A percentile compares a stretch with the other conserved stretches of the same genome.
Evolutionary conservation across 257 asterid genomes (phyloP).

Genomic region (Solanum chiquidenum): DNA sequence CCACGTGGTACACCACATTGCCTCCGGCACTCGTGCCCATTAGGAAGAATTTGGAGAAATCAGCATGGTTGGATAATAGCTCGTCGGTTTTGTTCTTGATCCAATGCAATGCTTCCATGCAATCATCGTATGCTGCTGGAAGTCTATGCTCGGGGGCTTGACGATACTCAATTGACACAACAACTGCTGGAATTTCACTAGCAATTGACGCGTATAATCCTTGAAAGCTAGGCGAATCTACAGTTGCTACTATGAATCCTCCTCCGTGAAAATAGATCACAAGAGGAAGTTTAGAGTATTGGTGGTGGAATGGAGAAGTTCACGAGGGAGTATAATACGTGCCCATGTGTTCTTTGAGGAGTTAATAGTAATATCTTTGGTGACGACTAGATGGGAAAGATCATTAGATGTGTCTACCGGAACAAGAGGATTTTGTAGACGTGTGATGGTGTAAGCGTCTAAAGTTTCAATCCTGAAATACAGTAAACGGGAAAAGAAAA

Average conservation of each 20-base stretch:
- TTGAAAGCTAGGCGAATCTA: neutral
- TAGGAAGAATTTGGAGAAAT: slow-evolving; percentile 9
- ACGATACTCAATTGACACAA: slow-evolving; percentile 16
- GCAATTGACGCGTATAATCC: neutral
- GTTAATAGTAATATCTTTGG: slow-evolving; percentile 15
- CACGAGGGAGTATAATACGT: neutral
- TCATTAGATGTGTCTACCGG: neutral
- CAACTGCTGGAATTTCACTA: neutral
- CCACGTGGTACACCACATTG: slow-evolving; percentile 12
- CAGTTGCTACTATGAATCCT: slow-evolving; percentile 9
- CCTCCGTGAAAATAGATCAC: slow-evolving; percentile 20
- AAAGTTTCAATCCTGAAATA: too few species aligned
- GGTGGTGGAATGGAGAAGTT: neutral
- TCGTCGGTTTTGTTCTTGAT: slow-evolving; percentile 5
- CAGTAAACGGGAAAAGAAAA: too few species aligned
- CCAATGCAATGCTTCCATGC: slow-evolving; percentile 11
- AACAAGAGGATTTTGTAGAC: neutral
- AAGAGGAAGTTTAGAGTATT: slow-evolving; percentile 8
- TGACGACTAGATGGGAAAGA: neutral
- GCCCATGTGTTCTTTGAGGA: slow-evolving; percentile 3
- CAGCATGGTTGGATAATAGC: slow-evolving; percentile 7
- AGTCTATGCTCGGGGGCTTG: slow-evolving; percentile 22
- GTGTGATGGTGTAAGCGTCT: too few species aligned
- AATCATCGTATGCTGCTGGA: slow-evolving; percentile 24
- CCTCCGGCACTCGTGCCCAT: slow-evolving; percentile 22